Evolutionary conservation across 2,329 filamentous ascomycete species (phyloP).

Genomic region (Pseudonectria foliicola): DNA sequence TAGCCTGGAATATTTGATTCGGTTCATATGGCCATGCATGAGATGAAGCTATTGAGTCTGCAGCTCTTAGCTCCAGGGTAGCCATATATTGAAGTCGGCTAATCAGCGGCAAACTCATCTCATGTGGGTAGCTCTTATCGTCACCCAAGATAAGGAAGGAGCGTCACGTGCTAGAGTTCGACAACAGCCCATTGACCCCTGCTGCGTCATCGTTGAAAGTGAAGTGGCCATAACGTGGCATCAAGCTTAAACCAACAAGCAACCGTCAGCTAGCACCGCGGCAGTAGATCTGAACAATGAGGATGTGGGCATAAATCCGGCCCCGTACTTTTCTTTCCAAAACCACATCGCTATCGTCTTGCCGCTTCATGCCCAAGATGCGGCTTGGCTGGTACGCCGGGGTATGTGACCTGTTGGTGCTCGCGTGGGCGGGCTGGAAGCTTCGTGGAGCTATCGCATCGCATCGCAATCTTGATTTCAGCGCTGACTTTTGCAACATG

Average conservation of each 20-base stretch:
- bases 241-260: constrained; percentile 13
- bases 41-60: not conserved
- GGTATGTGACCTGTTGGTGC: constrained; percentile 35
- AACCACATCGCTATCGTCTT: constrained; percentile 5
- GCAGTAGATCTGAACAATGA: constrained; percentile 14
- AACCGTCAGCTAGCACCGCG: constrained; percentile 7
- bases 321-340: constrained; percentile 5
- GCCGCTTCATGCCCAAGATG: constrained; percentile 38
- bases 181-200: constrained; percentile 3
- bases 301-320: constrained; percentile 14
- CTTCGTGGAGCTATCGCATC: constrained; percentile 17
- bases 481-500: constrained; percentile 10
- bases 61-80: constrained; percentile 13
- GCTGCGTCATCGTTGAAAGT: constrained; percentile 21
- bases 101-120: constrained; percentile 7
- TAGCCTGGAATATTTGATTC: too few species aligned
- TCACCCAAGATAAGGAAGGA: constrained; percentile 4
- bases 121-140: not conserved
- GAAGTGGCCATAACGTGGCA: constrained; percentile 22
- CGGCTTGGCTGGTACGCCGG: constrained; percentile 54
- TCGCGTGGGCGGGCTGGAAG: constrained; percentile 13
- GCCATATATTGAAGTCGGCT: constrained; percentile 4
- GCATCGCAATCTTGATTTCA: constrained; percentile 6
- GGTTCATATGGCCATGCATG: too few species aligned
- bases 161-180: constrained; percentile 16